These are phyloP conservation scores for Cystobasidium onofrii DNA, from an alignment of 768 basidiomycete species.

Conservation along the genomic window DNA sequence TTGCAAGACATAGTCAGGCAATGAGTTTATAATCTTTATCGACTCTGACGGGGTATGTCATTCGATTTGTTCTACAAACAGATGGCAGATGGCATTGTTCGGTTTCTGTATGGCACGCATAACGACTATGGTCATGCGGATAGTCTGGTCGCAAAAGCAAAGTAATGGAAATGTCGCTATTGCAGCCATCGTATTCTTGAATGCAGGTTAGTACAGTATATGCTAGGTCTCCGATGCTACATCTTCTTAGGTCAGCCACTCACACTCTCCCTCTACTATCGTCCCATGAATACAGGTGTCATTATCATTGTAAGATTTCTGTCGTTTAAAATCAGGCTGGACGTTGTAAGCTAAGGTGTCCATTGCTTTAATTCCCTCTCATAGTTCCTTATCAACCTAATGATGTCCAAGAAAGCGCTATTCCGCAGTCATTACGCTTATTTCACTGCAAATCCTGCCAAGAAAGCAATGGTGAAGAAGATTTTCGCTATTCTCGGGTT, in stretches of 20 bases:
- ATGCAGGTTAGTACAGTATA: slow-evolving; percentile 4
- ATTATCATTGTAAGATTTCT: not conserved
- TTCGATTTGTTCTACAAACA: not conserved
- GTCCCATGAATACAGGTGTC: not conserved
- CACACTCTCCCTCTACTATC: no score
- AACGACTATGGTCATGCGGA: slow-evolving; percentile 3
- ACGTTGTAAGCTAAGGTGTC: not conserved
- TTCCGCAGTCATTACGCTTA: slow-evolving; percentile 16
- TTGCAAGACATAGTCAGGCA: no score
- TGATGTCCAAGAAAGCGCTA: slow-evolving; percentile 24
- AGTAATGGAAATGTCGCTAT: slow-evolving; percentile 2
- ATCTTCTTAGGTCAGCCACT: no score
- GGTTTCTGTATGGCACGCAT: slow-evolving; percentile 27
- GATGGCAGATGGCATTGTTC: slow-evolving; percentile 27
- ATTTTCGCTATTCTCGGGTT: slow-evolving; percentile 1
- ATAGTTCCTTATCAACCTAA: slow-evolving; percentile 15
- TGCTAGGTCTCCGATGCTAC: not conserved
- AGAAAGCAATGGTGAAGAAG: slow-evolving; percentile 22
- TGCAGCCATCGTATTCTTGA: slow-evolving; percentile 21
- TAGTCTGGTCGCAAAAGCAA: slow-evolving; percentile 21
- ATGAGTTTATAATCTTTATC: no score
- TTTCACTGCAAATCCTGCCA: not conserved
- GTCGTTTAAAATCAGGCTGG: not conserved
- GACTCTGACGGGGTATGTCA: no score
- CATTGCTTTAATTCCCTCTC: not conserved